A percentile compares a stretch with the other conserved stretches of the same genome.
phyloP scores from a whole-genome alignment of 257 asterid species.

The Fraxinus cuspidata region DNA sequence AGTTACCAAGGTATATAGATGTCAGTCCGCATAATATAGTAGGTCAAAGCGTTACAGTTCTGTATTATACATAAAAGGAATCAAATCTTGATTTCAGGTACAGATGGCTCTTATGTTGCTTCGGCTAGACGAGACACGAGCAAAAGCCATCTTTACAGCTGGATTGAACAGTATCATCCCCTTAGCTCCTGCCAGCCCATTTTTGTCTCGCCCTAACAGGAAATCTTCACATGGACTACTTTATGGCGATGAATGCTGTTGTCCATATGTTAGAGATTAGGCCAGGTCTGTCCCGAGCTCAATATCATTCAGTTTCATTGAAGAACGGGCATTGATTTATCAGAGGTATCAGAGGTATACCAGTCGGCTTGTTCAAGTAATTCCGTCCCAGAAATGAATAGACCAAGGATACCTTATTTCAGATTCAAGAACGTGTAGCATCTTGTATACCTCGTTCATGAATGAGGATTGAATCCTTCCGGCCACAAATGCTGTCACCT shows the following conservation, averaged over 20 bases:
- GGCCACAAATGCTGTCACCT: constrained; percentile 50
- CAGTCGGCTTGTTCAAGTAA: constrained; percentile 16
- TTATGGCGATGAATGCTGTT: background rate
- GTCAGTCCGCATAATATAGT: background rate
- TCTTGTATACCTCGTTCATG: constrained; percentile 37
- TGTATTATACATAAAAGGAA: background rate
- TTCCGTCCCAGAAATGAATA: constrained; percentile 25
- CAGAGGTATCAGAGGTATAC: background rate
- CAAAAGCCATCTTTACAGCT: background rate
- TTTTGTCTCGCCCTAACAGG: background rate
- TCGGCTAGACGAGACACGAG: background rate
- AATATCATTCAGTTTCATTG: background rate
- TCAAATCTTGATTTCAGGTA: background rate
- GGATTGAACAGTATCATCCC: background rate
- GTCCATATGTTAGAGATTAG: background rate
- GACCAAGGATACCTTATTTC: constrained; percentile 50
- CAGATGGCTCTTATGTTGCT: background rate
- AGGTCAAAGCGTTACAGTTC: background rate
- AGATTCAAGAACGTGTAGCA: constrained; percentile 42
- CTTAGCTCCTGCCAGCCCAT: background rate
- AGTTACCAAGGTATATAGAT: background rate
- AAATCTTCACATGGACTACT: background rate
- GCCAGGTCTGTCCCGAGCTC: background rate
- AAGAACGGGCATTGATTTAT: background rate
- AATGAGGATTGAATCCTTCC: constrained; percentile 36